phyloP scores from a whole-genome alignment of 805 yeast genomes.

The Candida koratica region DNA sequence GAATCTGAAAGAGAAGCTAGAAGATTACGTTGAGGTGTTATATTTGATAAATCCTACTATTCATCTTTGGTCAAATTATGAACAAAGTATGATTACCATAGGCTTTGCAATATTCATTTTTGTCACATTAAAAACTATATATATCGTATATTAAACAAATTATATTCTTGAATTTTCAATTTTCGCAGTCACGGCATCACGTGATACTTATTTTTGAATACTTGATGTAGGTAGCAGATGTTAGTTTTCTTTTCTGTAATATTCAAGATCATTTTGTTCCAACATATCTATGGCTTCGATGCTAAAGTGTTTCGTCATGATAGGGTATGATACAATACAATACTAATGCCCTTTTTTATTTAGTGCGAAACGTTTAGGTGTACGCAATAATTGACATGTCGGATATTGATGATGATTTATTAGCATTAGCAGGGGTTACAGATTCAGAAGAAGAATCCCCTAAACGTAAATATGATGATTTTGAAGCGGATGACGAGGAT shows the following conservation, averaged over 20 bases:
- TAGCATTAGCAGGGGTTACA: slow-evolving; percentile 80
- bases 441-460: slow-evolving; percentile 21
- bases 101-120: too few species aligned
- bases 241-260: too few species aligned
- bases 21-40: slow-evolving; percentile 69
- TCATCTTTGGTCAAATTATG: too few species aligned
- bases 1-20: slow-evolving; percentile 99
- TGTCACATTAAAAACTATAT: slow-evolving; percentile 5
- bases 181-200: slow-evolving; percentile 11
- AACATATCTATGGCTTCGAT: too few species aligned
- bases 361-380: not conserved
- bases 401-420: slow-evolving; percentile 88
- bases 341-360: too few species aligned
- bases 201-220: too few species aligned
- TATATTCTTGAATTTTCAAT: slow-evolving; percentile 1
- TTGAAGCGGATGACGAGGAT: slow-evolving; percentile 24
- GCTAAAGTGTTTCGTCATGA: too few species aligned
- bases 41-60: too few species aligned
- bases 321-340: too few species aligned
- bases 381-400: slow-evolving; percentile 57
- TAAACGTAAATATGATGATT: slow-evolving; percentile 16
- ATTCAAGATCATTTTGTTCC: too few species aligned
- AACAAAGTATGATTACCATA: too few species aligned
- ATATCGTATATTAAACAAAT: slow-evolving; percentile 7
- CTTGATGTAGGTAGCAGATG: too few species aligned